phyloP scores from a whole-genome alignment of 2,329 filamentous ascomycete genomes.

The Fusarium sp. region DNA sequence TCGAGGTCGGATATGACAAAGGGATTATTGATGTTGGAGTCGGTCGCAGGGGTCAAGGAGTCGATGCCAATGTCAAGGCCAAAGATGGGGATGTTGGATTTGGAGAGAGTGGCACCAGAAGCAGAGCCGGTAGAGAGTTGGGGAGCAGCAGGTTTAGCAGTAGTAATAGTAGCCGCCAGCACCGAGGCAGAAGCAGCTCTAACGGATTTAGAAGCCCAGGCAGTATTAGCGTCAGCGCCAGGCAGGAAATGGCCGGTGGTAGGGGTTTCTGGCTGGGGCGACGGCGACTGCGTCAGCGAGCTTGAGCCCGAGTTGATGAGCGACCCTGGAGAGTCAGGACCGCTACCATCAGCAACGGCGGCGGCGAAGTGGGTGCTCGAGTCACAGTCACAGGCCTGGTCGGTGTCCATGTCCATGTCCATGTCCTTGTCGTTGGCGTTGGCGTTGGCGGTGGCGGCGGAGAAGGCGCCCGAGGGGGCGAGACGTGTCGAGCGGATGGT shows the following conservation, averaged over 20 bases:
- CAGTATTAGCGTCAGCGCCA: slow-evolving; percentile 43
- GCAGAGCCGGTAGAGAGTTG: slow-evolving; percentile 32
- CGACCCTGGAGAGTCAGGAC: slow-evolving; percentile 49
- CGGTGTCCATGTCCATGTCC: neutral
- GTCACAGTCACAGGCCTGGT: slow-evolving; percentile 32
- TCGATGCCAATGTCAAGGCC: neutral
- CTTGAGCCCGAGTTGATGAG: slow-evolving; percentile 47
- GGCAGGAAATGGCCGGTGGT: slow-evolving; percentile 42
- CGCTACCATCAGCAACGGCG: slow-evolving; percentile 35
- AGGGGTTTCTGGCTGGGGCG: slow-evolving; percentile 50
- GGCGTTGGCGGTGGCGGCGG: slow-evolving; percentile 41
- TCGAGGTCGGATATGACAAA: slow-evolving; percentile 43
- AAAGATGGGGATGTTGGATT: slow-evolving; percentile 48
- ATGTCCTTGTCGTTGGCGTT: slow-evolving; percentile 36
- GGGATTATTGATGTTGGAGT: slow-evolving; percentile 26
- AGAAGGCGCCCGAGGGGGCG: slow-evolving; percentile 37
- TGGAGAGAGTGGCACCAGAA: slow-evolving; percentile 43
- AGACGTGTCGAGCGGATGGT: slow-evolving; percentile 34
- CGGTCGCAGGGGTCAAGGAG: slow-evolving; percentile 21
- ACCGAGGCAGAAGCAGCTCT: slow-evolving; percentile 40
- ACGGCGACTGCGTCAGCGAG: slow-evolving; percentile 50
- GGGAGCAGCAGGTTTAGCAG: slow-evolving; percentile 38
- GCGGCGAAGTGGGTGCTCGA: slow-evolving; percentile 40
- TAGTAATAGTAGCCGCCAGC: slow-evolving; percentile 39
- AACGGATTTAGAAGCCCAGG: slow-evolving; percentile 32